phyloP scores from a whole-genome alignment of 2,329 filamentous ascomycete genomes.

The Diplocarpon rosae region DNA sequence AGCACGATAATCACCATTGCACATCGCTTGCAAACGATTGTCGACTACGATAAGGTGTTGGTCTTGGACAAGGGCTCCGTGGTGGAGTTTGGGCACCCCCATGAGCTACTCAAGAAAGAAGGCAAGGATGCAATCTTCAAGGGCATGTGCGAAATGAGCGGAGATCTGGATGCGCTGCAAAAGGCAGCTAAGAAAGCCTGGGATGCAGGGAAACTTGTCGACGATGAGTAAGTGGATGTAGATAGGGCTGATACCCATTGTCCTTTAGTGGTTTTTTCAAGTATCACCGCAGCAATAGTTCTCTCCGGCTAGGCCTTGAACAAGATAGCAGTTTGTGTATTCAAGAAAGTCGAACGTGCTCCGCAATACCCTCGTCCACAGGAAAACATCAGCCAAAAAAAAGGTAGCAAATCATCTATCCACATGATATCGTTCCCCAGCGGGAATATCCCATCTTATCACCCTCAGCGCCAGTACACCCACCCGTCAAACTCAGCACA shows the following conservation, averaged over 20 bases:
- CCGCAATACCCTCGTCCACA: too few species aligned
- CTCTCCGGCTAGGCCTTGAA: not conserved
- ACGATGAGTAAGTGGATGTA: conserved; percentile 23
- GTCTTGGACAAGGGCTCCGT: conserved; percentile 84
- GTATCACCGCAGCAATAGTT: not conserved
- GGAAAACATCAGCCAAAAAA: too few species aligned
- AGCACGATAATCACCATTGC: conserved; percentile 96
- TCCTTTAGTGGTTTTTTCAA: not conserved
- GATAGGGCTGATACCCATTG: not conserved
- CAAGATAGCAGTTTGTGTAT: too few species aligned
- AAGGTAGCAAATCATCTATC: too few species aligned
- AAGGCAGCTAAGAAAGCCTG: conserved; percentile 41
- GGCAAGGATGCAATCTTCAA: conserved; percentile 41
- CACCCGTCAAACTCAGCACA: too few species aligned
- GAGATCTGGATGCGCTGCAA: conserved; percentile 46
- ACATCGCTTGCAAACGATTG: conserved; percentile 89
- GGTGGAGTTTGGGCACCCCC: conserved; percentile 84
- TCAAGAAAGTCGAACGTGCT: too few species aligned
- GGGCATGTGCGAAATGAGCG: conserved; percentile 59
- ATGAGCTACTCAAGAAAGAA: conserved; percentile 62
- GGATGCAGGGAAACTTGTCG: conserved; percentile 32
- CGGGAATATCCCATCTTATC: too few species aligned
- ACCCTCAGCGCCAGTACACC: too few species aligned
- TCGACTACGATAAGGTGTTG: conserved; percentile 95
- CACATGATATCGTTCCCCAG: too few species aligned